A percentile compares a stretch with the other conserved stretches of the same genome.
phyloP scores from a whole-genome alignment of 371 early-diverging fungal species.

The Mortierella sp. region DNA sequence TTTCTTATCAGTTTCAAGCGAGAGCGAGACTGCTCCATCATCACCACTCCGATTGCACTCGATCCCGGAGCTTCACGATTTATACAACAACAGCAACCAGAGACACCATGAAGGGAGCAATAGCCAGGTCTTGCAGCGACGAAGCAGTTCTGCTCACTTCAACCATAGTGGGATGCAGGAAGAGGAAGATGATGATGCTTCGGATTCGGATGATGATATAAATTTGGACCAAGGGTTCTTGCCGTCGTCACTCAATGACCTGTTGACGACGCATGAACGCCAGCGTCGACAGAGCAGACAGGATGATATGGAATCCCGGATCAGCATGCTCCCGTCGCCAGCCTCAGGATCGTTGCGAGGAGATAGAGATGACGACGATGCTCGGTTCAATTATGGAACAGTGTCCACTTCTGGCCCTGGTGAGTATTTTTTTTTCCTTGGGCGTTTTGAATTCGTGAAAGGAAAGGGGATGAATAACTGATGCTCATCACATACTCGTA shows the following conservation, averaged over 20 bases:
- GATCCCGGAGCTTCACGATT: constrained; percentile 41
- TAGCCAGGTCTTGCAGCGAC: constrained; percentile 37
- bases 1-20: constrained; percentile 36
- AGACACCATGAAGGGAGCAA: constrained; percentile 10
- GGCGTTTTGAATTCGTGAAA: too few relatives aligned
- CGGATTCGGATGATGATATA: constrained; percentile 36
- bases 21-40: constrained; percentile 25
- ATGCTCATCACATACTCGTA: too few relatives aligned
- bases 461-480: too few relatives aligned
- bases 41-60: constrained; percentile 48
- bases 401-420: constrained; percentile 2
- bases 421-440: neutral
- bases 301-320: constrained; percentile 16
- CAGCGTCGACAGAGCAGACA: constrained; percentile 57
- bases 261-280: constrained; percentile 65
- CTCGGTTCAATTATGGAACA: neutral
- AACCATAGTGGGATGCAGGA: constrained; percentile 25
- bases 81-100: constrained; percentile 11
- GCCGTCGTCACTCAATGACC: constrained; percentile 68
- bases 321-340: constrained; percentile 38
- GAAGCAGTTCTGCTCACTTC: constrained; percentile 18
- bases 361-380: constrained; percentile 40
- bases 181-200: constrained; percentile 47
- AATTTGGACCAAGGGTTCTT: constrained; percentile 58
- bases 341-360: constrained; percentile 35